phyloP scores from a whole-genome alignment of 2,329 filamentous ascomycete species.

The Emmonsiellopsis sp. region DNA sequence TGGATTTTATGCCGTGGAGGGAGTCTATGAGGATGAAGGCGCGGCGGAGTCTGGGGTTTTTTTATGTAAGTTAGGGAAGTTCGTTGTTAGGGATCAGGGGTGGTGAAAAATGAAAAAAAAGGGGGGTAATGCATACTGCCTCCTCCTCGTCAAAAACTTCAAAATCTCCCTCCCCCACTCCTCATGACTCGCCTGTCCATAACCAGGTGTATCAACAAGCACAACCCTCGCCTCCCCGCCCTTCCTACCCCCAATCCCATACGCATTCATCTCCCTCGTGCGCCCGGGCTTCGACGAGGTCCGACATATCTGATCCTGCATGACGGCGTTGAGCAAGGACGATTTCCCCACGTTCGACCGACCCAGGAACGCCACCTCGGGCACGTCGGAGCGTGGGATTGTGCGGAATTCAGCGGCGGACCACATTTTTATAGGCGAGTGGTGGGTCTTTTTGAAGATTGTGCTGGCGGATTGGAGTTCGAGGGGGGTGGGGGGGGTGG shows the following conservation, averaged over 20 bases:
- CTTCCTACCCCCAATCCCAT: conserved; percentile 47
- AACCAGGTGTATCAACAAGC: conserved; percentile 64
- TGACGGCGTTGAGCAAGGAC: conserved; percentile 56
- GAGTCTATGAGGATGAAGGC: conserved; percentile 59
- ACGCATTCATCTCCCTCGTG: conserved; percentile 59
- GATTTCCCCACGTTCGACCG: conserved; percentile 65
- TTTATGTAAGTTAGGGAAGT: background rate
- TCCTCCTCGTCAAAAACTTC: conserved; percentile 56
- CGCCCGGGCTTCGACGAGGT: conserved; percentile 53
- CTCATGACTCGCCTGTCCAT: conserved; percentile 52
- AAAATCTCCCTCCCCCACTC: conserved; percentile 60
- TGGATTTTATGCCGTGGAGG: conserved; percentile 54
- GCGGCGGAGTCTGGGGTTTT: conserved; percentile 40
- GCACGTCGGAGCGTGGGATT: conserved; percentile 44
- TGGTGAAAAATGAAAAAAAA: background rate
- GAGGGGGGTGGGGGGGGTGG: conserved; percentile 31
- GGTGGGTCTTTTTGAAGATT: conserved; percentile 38
- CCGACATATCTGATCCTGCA: conserved; percentile 43
- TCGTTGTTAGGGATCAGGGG: background rate
- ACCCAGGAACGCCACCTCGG: conserved; percentile 59
- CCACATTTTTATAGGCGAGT: conserved; percentile 49
- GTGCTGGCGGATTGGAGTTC: conserved; percentile 39
- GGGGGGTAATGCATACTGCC: conserved; percentile 38
- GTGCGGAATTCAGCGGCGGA: conserved; percentile 52
- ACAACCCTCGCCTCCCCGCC: conserved; percentile 41